Percentiles rank a stretch among this genome's conserved stretches.
phyloP scores from a whole-genome alignment of 257 asterid genomes.

The Pogostemon cablin region DNA sequence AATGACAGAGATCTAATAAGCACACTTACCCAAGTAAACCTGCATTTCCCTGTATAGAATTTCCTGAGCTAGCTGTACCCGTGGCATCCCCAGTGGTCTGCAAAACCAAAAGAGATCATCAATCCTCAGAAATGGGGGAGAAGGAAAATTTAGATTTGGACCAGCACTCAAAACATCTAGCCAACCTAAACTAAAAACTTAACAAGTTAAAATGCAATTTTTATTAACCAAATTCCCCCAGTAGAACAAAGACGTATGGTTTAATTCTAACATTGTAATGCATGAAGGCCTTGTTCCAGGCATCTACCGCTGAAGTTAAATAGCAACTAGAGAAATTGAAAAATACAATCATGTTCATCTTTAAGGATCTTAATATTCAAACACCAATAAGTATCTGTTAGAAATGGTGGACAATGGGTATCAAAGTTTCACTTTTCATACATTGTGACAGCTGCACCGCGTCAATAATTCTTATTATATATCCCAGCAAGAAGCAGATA shows the following conservation, averaged over 20 bases:
- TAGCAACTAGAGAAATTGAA: slow-evolving; percentile 7
- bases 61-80: slow-evolving; percentile 60
- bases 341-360: neutral
- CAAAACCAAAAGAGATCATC: slow-evolving; percentile 35
- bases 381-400: no score
- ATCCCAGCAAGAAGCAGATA: slow-evolving; percentile 10
- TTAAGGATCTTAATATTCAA: no score
- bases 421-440: no score
- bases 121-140: slow-evolving; percentile 18
- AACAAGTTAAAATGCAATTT: neutral
- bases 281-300: slow-evolving; percentile 16
- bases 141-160: slow-evolving; percentile 5
- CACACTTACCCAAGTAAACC: slow-evolving; percentile 87
- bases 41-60: slow-evolving; percentile 82
- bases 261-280: slow-evolving; percentile 10
- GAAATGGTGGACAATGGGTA: no score
- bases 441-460: no score
- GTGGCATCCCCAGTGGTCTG: slow-evolving; percentile 67
- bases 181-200: slow-evolving; percentile 11
- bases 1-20: slow-evolving; percentile 11
- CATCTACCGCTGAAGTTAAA: slow-evolving; percentile 19
- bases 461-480: neutral
- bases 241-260: neutral
- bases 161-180: slow-evolving; percentile 4
- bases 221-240: slow-evolving; percentile 2